Conservation (phyloP, 768 basidiomycete species). For the Hygrophorus pudorinus region DNA sequence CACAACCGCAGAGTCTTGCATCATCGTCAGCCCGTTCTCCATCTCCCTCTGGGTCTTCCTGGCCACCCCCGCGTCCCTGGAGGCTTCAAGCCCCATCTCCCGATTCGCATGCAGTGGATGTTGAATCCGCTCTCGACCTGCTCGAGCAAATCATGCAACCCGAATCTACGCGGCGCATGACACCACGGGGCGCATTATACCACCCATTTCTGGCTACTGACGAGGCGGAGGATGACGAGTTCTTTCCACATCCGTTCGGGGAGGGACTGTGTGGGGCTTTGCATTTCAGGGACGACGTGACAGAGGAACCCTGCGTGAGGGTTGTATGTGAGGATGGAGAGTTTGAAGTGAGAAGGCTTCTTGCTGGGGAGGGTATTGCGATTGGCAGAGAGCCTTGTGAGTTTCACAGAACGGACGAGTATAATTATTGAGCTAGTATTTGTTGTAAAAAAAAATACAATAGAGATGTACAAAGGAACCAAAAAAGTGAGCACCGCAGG, state of each 20-base stretch:
- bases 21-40: slow-evolving; percentile 7
- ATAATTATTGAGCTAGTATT: slow-evolving; percentile 8
- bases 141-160: slow-evolving; percentile 65
- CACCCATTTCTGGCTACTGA: slow-evolving; percentile 65
- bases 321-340: slow-evolving; percentile 22
- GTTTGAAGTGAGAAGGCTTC: slow-evolving; percentile 22
- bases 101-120: slow-evolving; percentile 35
- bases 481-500: slow-evolving; percentile 72
- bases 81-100: slow-evolving; percentile 5
- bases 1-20: not conserved
- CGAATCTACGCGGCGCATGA: slow-evolving; percentile 68
- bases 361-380: slow-evolving; percentile 43
- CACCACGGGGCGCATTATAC: slow-evolving; percentile 64
- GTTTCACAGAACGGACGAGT: slow-evolving; percentile 35
- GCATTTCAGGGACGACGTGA: slow-evolving; percentile 51
- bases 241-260: slow-evolving; percentile 60
- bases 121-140: slow-evolving; percentile 66
- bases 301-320: slow-evolving; percentile 43
- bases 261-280: slow-evolving; percentile 54
- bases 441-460: not conserved
- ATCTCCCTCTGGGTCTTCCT: slow-evolving; percentile 11
- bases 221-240: slow-evolving; percentile 49
- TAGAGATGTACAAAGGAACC: slow-evolving; percentile 6
- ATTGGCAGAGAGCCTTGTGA: slow-evolving; percentile 55
- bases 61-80: slow-evolving; percentile 6